Evolutionary conservation across 257 asterid species (phyloP).

Genomic region (Gynochthodes officinalis): DNA sequence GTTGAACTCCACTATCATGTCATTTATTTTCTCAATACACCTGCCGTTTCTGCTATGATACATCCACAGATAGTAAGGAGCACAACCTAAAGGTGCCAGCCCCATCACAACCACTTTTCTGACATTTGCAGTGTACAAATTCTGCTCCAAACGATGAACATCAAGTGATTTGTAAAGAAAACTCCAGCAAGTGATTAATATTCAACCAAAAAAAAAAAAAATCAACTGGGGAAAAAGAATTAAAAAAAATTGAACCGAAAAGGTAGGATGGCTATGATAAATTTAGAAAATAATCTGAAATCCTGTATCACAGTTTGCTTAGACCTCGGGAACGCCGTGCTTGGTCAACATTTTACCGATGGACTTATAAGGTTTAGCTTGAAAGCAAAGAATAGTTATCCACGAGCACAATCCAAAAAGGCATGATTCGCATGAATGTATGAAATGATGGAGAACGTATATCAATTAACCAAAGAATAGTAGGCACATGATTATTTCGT

Average conservation of each 20-base stretch:
- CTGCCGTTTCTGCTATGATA: conserved; percentile 49
- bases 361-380: not conserved
- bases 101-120: conserved; percentile 90
- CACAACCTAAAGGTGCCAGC: conserved; percentile 88
- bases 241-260: not conserved
- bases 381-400: not conserved
- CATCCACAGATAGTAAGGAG: conserved; percentile 77
- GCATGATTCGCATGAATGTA: not conserved
- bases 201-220: not conserved
- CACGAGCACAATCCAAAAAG: not conserved
- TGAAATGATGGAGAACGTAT: no score
- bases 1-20: conserved; percentile 80
- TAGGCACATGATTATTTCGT: not conserved
- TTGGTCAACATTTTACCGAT: not conserved
- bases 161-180: not conserved
- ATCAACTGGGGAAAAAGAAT: not conserved
- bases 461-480: not conserved
- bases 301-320: not conserved
- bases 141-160: conserved; percentile 46
- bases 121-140: conserved; percentile 68
- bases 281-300: not conserved
- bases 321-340: not conserved
- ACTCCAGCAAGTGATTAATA: not conserved
- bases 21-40: conserved; percentile 60
- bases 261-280: not conserved